Percentiles rank a stretch among this genome's conserved stretches.
These are phyloP conservation scores for maize (Zea mays) DNA, from an alignment of 176 grass and related monocot genomes.

Conservation along the genomic window Zm-B73-REFERENCE-NAM-5.0 NC_050096.1:24733001-24733500, in stretches of 20 bases:
- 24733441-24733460: too few relatives aligned
- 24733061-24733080: constrained; percentile 31
- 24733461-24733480: too few relatives aligned
- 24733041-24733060: constrained; percentile 26
- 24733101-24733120: constrained; percentile 1
- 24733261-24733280: not conserved
- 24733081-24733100: constrained; percentile 19
- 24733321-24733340: too few relatives aligned
- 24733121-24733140: not conserved
- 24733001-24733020: not conserved
- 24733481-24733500: too few relatives aligned
- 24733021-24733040: constrained; percentile 36
- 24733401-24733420: too few relatives aligned
- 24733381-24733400: too few relatives aligned
- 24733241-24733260: not conserved
- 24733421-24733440: too few relatives aligned
- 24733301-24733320: not conserved
- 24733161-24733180: not conserved
- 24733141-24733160: not conserved
- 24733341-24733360: too few relatives aligned
- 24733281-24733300: not conserved
- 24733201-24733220: not conserved
- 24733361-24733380: too few relatives aligned
- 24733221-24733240: not conserved
- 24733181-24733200: not conserved